Conservation (phyloP, 2,329 filamentous ascomycete genomes). For the Pyrenochaeta sp. region DNA sequence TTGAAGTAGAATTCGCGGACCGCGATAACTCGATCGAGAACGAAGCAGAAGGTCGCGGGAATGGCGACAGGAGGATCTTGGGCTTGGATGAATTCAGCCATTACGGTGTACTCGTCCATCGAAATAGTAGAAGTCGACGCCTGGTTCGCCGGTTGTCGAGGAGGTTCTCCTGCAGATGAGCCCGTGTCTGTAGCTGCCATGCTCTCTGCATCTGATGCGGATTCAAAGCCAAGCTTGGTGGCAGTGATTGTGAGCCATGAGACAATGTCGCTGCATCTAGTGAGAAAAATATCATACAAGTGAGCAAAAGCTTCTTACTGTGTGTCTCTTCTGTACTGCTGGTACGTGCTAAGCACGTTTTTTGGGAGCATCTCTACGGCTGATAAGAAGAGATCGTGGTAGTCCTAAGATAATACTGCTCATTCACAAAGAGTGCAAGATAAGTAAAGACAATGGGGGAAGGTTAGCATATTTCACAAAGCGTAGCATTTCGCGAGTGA, state of each 20-base stretch:
- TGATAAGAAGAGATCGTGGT: background rate
- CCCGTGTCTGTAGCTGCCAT: background rate
- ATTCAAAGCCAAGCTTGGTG: constrained; percentile 43
- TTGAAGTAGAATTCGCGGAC: constrained; percentile 40
- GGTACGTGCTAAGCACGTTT: constrained; percentile 45
- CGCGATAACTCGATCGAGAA: constrained; percentile 52
- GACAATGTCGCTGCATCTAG: constrained; percentile 40
- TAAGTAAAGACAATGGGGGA: background rate
- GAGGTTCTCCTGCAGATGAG: background rate
- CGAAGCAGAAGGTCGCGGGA: constrained; percentile 37
- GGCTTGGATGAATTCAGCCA: constrained; percentile 50
- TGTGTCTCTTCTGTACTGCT: constrained; percentile 55
- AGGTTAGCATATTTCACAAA: too few relatives aligned
- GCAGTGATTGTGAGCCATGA: constrained; percentile 56
- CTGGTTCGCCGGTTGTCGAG: background rate
- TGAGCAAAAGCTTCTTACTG: constrained; percentile 17
- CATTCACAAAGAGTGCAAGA: background rate
- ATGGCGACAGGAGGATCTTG: constrained; percentile 34
- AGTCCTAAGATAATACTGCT: background rate
- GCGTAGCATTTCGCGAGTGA: too few relatives aligned
- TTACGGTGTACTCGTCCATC: constrained; percentile 49
- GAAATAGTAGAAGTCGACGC: constrained; percentile 46
- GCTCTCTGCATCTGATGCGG: background rate
- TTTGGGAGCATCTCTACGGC: constrained; percentile 7
- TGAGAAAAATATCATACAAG: too few relatives aligned